Base-by-base conservation (phyloP, 2,329 filamentous ascomycete species). In the Thyridium curvatum region DNA sequence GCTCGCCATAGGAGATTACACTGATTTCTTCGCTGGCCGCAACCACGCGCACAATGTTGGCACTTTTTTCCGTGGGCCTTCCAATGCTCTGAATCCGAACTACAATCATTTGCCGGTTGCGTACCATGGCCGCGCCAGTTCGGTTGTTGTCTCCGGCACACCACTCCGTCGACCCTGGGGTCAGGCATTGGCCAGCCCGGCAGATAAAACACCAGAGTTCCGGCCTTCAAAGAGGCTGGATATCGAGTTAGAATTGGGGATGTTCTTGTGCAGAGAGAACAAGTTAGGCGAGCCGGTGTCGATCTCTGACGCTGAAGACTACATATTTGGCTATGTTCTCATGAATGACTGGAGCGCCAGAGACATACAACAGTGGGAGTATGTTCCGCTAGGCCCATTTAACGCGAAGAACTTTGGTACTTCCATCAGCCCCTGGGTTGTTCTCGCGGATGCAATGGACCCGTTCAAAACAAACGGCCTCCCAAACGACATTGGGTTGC, bases 61-160 rank as follows among this genome's bases (percentile, higher is more conserved):
- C 4, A 72, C 77, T 2, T 70, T 90, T 16, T 88, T 91, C 62
- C 77, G 86, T 28, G 85, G 84, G 0, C 74, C 81, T 0, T 72
- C 74, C 13, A 86, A 88, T 48, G 84, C 85, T 0, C 66, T 93
- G 15, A 83, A 90, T 58, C 82, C 84, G 9, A 91, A 91, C 56
- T 93, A 91, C 59, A 84, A 75, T 36, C 82, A 90, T 48, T 66
- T 93, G 0, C 86, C 86, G 1, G 84, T 91, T 3, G 86, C 79
- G 2, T 93, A 93, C 51, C 86, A 93, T 55, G 84, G 86, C 4
- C 77, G 86, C 43, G 82, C 85, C 3, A 86, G 82, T 12, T 86
- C 82, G 4, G 74, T 91, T 8, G 82, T 90, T 2, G 65, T 84
- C 3, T 88, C 84, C 0, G 84, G 84, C 7, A 89, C 86, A 0